Conservation (phyloP, 805 yeast genomes). For the Yamadazyma ubonensis region DNA sequence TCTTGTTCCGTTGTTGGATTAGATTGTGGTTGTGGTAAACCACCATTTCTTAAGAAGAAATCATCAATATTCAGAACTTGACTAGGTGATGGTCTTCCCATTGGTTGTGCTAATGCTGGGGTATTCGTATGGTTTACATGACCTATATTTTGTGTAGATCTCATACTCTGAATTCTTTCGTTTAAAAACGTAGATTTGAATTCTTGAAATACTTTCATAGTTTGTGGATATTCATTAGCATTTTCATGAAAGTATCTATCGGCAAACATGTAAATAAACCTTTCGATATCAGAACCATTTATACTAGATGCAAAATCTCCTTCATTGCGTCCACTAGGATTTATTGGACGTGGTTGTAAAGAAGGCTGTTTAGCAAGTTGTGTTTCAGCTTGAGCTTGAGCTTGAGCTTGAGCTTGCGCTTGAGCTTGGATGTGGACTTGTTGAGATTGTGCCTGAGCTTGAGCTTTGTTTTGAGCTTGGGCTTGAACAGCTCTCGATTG, state of each 20-base stretch:
- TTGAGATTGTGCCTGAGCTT: conserved; percentile 18
- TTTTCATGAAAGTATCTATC: conserved; percentile 42
- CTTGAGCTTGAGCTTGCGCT: conserved; percentile 15
- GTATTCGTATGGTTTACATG: background rate
- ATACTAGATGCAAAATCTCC: conserved; percentile 13
- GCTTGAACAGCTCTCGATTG: conserved; percentile 9
- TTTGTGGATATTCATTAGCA: conserved; percentile 43
- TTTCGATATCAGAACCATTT: conserved; percentile 35
- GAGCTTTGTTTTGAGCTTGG: conserved; percentile 16
- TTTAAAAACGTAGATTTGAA: conserved; percentile 42
- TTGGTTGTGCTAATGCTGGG: conserved; percentile 7
- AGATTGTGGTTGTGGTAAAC: conserved; percentile 8
- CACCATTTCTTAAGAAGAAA: conserved; percentile 20
- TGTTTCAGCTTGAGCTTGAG: conserved; percentile 15
- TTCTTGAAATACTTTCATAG: conserved; percentile 42
- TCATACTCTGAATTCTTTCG: conserved; percentile 37
- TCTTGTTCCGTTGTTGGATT: conserved; percentile 2
- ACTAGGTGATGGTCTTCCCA: conserved; percentile 10
- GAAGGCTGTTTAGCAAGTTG: conserved; percentile 17
- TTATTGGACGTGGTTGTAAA: conserved; percentile 1
- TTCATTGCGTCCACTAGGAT: conserved; percentile 1
- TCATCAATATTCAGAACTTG: conserved; percentile 23
- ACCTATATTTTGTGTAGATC: conserved; percentile 16
- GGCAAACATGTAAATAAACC: conserved; percentile 41
- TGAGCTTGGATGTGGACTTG: conserved; percentile 15